Evolutionary conservation across 176 grass and related monocot genomes (phyloP).

Genomic region (Carex scoparia): DNA sequence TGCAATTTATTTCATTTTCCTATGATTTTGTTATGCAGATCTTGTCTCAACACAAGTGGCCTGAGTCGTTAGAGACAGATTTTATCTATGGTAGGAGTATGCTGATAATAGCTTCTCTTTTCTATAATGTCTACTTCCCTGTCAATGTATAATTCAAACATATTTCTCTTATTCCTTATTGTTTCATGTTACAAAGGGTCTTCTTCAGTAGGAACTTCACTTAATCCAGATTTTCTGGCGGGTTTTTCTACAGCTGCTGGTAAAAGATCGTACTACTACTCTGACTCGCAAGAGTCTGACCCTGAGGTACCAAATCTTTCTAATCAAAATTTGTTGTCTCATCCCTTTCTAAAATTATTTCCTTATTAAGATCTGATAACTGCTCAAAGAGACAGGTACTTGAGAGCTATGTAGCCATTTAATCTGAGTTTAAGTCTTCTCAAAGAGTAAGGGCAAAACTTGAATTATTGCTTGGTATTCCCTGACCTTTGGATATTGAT

Average conservation of each 20-base stretch:
- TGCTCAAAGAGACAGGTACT: neutral
- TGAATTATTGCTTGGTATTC: neutral
- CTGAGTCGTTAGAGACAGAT: constrained; percentile 77
- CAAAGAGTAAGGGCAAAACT: neutral
- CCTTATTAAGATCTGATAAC: constrained; percentile 12
- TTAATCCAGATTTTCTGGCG: constrained; percentile 71
- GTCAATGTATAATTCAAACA: neutral
- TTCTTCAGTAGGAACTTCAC: constrained; percentile 85
- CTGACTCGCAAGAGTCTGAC: constrained; percentile 76
- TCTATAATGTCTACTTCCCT: neutral
- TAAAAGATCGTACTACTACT: constrained; percentile 46
- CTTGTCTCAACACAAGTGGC: constrained; percentile 70
- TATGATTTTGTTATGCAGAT: constrained; percentile 39
- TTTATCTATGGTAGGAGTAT: constrained; percentile 72
- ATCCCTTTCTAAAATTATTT: constrained; percentile 20
- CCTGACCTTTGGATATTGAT: neutral
- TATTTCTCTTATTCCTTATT: constrained; percentile 16
- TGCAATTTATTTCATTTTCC: neutral
- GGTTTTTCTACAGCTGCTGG: constrained; percentile 65
- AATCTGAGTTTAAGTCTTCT: neutral
- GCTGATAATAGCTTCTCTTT: neutral
- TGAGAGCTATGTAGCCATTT: neutral
- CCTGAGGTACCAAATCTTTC: constrained; percentile 49
- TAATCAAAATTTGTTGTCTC: neutral
- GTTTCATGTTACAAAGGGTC: constrained; percentile 46